These are phyloP conservation scores for Trichoderma aggressivum DNA, from an alignment of 2,329 filamentous ascomycete species.

Conservation along the genomic window DNA sequence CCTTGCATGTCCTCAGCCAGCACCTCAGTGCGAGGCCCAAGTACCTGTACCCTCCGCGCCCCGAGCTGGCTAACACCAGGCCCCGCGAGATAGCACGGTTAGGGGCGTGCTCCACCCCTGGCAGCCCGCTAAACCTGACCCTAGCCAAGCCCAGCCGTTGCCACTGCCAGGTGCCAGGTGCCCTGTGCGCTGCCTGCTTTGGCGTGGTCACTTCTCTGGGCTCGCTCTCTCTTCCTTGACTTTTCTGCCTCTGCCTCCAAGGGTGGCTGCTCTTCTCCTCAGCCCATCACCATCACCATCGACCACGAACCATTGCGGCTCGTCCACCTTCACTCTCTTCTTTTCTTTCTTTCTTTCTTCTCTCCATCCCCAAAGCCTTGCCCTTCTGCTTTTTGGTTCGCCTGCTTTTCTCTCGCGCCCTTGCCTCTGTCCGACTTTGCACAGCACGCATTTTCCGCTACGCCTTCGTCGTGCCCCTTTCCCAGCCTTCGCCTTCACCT, in stretches of 20 bases:
- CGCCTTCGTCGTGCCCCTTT: conserved; percentile 31
- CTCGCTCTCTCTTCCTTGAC: conserved; percentile 17
- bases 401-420: conserved; percentile 25
- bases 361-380: conserved; percentile 24
- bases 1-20: background rate
- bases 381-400: conserved; percentile 31
- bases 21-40: background rate
- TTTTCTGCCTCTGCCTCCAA: conserved; percentile 15
- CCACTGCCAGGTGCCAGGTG: conserved; percentile 15
- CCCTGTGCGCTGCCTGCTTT: conserved; percentile 17
- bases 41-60: background rate
- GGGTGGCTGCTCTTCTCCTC: conserved; percentile 17
- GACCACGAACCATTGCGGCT: conserved; percentile 17
- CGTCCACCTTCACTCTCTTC: conserved; percentile 23
- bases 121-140: conserved; percentile 16
- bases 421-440: conserved; percentile 24
- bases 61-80: conserved; percentile 8
- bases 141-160: conserved; percentile 21
- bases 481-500: conserved; percentile 27
- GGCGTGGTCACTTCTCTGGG: background rate
- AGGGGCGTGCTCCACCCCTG: conserved; percentile 19
- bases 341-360: conserved; percentile 29
- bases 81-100: conserved; percentile 19
- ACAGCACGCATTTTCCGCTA: conserved; percentile 21
- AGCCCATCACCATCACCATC: conserved; percentile 16